Conservation (phyloP, 495 filamentous ascomycete genomes). For the Hypomontagnella submonticulosa region DNA sequence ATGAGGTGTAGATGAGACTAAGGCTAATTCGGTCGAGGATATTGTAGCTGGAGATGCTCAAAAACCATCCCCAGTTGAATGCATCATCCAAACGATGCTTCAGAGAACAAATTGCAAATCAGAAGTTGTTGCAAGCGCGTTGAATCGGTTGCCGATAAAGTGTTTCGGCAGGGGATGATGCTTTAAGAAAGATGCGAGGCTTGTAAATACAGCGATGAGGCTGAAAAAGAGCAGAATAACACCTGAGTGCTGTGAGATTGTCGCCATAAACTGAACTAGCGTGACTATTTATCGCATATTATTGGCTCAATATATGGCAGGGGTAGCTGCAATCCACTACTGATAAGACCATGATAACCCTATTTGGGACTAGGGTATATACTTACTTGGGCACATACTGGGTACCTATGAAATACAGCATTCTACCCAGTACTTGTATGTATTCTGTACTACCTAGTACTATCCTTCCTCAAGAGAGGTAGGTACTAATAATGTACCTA, state of each 20-base stretch:
- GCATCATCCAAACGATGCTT: constrained; percentile 19
- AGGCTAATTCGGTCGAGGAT: constrained; percentile 6
- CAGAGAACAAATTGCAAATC: background rate
- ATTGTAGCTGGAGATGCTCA: constrained; percentile 12
- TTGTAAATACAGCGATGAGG: constrained; percentile 26
- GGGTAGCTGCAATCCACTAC: too few relatives aligned
- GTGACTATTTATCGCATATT: background rate
- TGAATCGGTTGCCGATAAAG: constrained; percentile 1
- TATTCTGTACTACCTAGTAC: too few relatives aligned
- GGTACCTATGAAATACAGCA: too few relatives aligned
- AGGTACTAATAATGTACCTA: background rate
- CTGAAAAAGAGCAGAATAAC: constrained; percentile 23
- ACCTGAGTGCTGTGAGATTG: background rate
- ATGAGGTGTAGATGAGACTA: background rate
- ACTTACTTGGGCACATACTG: too few relatives aligned
- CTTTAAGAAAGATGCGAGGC: constrained; percentile 22
- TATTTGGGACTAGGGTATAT: too few relatives aligned
- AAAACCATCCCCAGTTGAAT: constrained; percentile 27
- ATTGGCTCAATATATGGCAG: too few relatives aligned
- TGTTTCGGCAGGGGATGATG: constrained; percentile 7
- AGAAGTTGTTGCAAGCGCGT: background rate
- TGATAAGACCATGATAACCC: too few relatives aligned
- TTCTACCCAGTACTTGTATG: too few relatives aligned
- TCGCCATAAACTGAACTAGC: constrained; percentile 7
- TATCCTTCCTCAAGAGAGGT: too few relatives aligned